These are phyloP conservation scores for Colletotrichum lentis DNA, from an alignment of 2,329 filamentous ascomycete genomes.

Conservation along the genomic window DNA sequence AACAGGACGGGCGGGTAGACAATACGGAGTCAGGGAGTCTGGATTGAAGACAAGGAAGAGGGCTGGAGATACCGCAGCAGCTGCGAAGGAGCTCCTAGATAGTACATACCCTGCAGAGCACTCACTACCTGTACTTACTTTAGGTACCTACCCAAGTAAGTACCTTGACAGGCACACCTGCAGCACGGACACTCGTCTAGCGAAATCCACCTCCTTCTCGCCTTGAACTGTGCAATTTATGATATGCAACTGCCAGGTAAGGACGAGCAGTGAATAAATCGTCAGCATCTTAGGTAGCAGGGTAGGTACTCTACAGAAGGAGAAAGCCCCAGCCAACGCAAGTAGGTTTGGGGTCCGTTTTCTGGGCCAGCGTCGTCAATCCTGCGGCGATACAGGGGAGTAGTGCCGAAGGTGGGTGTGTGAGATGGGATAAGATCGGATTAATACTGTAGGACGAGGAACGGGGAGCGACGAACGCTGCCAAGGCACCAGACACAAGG, in stretches of 20 bases:
- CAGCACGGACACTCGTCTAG: background rate
- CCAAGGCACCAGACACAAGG: background rate
- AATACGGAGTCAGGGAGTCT: background rate
- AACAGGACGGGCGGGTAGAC: slow-evolving; percentile 1
- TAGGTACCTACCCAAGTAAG: too few species aligned
- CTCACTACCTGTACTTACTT: too few species aligned
- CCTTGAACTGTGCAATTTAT: background rate
- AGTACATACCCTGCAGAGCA: background rate
- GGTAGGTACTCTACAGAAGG: too few species aligned
- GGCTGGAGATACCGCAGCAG: background rate
- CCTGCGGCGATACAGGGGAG: background rate
- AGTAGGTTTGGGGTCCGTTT: background rate
- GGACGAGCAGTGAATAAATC: background rate
- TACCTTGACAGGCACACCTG: too few species aligned
- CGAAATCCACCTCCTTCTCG: background rate
- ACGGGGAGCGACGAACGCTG: background rate
- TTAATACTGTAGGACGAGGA: background rate
- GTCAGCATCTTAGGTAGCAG: too few species aligned
- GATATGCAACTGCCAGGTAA: background rate
- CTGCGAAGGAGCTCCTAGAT: slow-evolving; percentile 9
- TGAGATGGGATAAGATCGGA: background rate
- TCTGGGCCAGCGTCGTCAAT: slow-evolving; percentile 8
- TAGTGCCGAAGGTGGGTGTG: background rate
- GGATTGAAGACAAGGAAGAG: background rate
- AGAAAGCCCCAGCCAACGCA: background rate